Conservation (phyloP, 2,329 filamentous ascomycete genomes). For the Sarocladiaceae sp. region DNA sequence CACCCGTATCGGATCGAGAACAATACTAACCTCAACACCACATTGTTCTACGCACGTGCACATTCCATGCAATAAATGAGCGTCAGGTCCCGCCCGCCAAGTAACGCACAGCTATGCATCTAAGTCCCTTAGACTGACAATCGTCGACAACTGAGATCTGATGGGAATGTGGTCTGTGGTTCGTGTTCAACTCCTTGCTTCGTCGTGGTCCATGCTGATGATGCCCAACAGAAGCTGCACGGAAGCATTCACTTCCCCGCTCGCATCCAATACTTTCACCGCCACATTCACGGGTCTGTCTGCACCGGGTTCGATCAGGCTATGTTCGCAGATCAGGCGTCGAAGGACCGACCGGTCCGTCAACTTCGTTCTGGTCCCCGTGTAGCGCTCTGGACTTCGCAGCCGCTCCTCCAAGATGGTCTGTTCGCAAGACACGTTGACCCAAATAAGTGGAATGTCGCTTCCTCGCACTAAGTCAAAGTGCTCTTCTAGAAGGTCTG, state of each 20-base stretch:
- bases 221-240: neutral
- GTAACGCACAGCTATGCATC: too few relatives aligned
- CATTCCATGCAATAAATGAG: neutral
- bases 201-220: neutral
- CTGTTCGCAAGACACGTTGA: constrained; percentile 13
- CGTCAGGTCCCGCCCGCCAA: neutral
- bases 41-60: constrained; percentile 6
- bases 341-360: constrained; percentile 8
- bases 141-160: too few relatives aligned
- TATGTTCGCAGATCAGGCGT: neutral
- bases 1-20: neutral
- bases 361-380: constrained; percentile 11
- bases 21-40: neutral
- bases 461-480: constrained; percentile 12
- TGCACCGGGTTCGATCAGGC: neutral
- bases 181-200: neutral
- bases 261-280: constrained; percentile 11
- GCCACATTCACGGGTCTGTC: constrained; percentile 5
- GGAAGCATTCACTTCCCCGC: constrained; percentile 6
- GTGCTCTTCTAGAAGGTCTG: constrained; percentile 14
- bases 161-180: neutral
- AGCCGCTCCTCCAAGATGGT: constrained; percentile 10
- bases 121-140: too few relatives aligned
- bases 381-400: constrained; percentile 5
- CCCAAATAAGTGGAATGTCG: constrained; percentile 11